Base-by-base conservation (phyloP, 192 early-diverging fungal genomes). In the Podila epigama region DNA sequence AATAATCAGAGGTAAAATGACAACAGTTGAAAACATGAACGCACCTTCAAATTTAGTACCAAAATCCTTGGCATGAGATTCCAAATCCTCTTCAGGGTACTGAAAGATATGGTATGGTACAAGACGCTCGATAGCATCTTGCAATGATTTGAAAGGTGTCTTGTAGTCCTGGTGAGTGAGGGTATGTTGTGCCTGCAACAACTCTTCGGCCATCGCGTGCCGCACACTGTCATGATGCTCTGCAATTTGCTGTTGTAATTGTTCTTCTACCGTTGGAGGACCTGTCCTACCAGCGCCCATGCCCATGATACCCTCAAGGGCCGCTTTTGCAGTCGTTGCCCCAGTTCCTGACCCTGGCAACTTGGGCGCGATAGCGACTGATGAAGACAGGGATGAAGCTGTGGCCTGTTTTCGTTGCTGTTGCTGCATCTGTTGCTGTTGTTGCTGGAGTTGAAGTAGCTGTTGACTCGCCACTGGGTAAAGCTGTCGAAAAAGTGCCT, bases 101-200 rank as follows among this genome's bases (percentile, higher is more conserved):
- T 92, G 91, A 58, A 83, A 92, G 48, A 94, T 82, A 53, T 94
- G 91, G 79, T 86, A 94, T 1, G 92, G 92, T 51, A 94, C 68
- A 22, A 94, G 73, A 18, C 90, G 78, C 61, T 88, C 79, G 42
- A 92, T 80, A 0, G 84, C 86, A 70, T 94, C 90, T 28, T 83
- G 64, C 7, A 86, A 40, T 12, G 85, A 89, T 2, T 44, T 48
- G 60, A 94, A 94, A 11, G 90, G 90, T 28, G 87, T 90, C 54
- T 80, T 79, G 51, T 83, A 85, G 56, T 92, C 87, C 5, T 83
- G 83, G 40, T 69, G 69, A 16, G 60, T 54, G 32, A 77, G 12
- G 5, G 55, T 40, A 34, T 57, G 69, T 8, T 78, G 66, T 18
- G 37, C 50, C 15, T 51, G 29, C 28, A 67, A 51, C 68, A 63